Base-by-base conservation (phyloP, 495 filamentous ascomycete genomes). In the Haplographium delicatum region DNA sequence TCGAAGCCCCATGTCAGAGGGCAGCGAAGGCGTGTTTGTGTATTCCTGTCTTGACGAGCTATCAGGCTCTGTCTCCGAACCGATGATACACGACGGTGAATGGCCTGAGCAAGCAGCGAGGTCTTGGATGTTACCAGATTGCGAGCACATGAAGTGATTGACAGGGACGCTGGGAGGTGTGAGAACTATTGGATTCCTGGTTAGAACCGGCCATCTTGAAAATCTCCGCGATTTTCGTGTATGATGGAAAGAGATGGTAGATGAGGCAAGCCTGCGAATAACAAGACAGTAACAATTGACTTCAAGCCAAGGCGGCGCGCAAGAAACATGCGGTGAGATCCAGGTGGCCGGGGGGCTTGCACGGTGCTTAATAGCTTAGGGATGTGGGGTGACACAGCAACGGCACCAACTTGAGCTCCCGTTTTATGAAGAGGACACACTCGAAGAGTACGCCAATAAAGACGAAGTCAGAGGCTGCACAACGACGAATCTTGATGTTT, bases 1-100 rank as follows among this genome's bases (percentile, higher is more conserved):
- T 28, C 58, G 47, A 26, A 61, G 31, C n/a, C 60, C 61, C 61
- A 63, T 61, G 37, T 59, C 58, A 48, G 58, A 51, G 48, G 51
- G 55, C 30, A 45, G 24, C 19, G 56, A 44, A 11, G 35, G 42
- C 11, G 35, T 49, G 47, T 54, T 51, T 33, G 25, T 25, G 27
- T 54, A 54, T 5, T 59, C 60, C 44, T 54, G 49, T 52, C 47
- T 54, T 15, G 51, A 49, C 15, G 53, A 52, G 57, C 43, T 54
- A 47, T 62, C 56, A 50, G 53, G 52, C 45, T 62, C 60, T 28
- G 35, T 9, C 22, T 60, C 60, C 28, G 48, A 42, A 20, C 56
- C 59, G 56, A 62, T 40, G 33, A 56, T 59, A 53, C 37, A 56
- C 19, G 58, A 51, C 5, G 51, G 39, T 26, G 54, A 55, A 25